Evolutionary conservation across 2,329 filamentous ascomycete genomes (phyloP).

Genomic region (Claviceps lovelessii): DNA sequence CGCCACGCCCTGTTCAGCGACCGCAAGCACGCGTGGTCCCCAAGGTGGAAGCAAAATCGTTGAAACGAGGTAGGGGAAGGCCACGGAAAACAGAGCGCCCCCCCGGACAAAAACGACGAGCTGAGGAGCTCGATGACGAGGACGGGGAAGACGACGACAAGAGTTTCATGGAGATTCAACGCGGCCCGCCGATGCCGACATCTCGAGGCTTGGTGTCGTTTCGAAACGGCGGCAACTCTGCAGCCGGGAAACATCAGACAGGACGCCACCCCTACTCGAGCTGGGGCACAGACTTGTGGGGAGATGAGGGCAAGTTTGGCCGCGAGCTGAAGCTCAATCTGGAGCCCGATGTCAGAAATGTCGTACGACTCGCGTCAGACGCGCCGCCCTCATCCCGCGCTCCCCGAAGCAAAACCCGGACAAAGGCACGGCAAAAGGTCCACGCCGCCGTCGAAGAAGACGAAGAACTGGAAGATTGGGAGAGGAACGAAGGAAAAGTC

Average conservation of each 20-base stretch:
- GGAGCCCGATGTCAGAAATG: slow-evolving; percentile 48
- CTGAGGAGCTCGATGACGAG: slow-evolving; percentile 21
- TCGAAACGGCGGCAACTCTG: slow-evolving; percentile 31
- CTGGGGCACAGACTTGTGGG: slow-evolving; percentile 72
- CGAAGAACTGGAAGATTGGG: slow-evolving; percentile 53
- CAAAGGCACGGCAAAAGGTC: slow-evolving; percentile 17
- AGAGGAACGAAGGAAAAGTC: slow-evolving; percentile 49
- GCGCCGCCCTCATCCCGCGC: slow-evolving; percentile 19
- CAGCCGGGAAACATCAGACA: slow-evolving; percentile 50
- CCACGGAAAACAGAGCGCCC: slow-evolving; percentile 6
- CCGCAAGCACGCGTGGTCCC: neutral
- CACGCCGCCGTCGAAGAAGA: slow-evolving; percentile 30
- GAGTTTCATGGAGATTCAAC: slow-evolving; percentile 33
- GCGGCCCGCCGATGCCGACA: slow-evolving; percentile 41
- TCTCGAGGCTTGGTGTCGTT: slow-evolving; percentile 39
- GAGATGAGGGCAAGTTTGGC: slow-evolving; percentile 47
- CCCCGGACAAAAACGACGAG: slow-evolving; percentile 13
- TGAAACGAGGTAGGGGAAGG: slow-evolving; percentile 5
- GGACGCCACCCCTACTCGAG: slow-evolving; percentile 66
- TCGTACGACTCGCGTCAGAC: slow-evolving; percentile 57
- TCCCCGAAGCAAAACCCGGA: slow-evolving; percentile 15
- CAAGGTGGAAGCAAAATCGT: neutral
- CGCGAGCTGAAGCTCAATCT: slow-evolving; percentile 31
- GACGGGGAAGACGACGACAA: slow-evolving; percentile 27
- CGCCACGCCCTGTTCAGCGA: neutral